Conservation (phyloP, 2,329 filamentous ascomycete species). For the Fusarium nanum region DNA sequence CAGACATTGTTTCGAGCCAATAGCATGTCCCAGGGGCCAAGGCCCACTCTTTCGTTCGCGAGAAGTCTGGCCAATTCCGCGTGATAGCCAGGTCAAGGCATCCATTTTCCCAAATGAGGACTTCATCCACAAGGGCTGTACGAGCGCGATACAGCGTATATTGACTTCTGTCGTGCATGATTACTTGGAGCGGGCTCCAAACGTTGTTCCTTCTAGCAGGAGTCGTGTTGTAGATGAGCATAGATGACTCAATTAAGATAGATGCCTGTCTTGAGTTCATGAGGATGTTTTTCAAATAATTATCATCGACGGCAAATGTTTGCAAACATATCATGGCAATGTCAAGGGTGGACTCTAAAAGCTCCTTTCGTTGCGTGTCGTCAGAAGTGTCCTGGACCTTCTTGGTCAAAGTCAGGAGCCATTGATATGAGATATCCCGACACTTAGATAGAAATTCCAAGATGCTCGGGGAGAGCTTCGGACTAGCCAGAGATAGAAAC, state of each 20-base stretch:
- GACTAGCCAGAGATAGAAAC: slow-evolving; percentile 17
- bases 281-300: neutral
- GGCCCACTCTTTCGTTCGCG: neutral
- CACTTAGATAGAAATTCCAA: no score
- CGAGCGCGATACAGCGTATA: no score
- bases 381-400: slow-evolving; percentile 12
- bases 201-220: no score
- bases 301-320: slow-evolving; percentile 29
- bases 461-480: no score
- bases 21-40: slow-evolving; percentile 3
- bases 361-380: slow-evolving; percentile 13
- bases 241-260: slow-evolving; percentile 26
- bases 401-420: slow-evolving; percentile 5
- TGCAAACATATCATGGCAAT: slow-evolving; percentile 28
- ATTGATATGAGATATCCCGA: slow-evolving; percentile 26
- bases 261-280: slow-evolving; percentile 14
- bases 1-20: slow-evolving; percentile 25
- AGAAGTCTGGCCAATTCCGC: slow-evolving; percentile 35
- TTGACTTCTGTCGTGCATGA: no score
- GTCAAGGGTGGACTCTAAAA: slow-evolving; percentile 3
- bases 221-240: slow-evolving; percentile 18
- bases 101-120: no score
- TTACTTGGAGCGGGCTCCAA: no score
- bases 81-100: slow-evolving; percentile 33
- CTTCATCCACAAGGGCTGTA: no score